Conservation (phyloP, 1,284 basidiomycete genomes). For the Cryptococcus sp. region DNA sequence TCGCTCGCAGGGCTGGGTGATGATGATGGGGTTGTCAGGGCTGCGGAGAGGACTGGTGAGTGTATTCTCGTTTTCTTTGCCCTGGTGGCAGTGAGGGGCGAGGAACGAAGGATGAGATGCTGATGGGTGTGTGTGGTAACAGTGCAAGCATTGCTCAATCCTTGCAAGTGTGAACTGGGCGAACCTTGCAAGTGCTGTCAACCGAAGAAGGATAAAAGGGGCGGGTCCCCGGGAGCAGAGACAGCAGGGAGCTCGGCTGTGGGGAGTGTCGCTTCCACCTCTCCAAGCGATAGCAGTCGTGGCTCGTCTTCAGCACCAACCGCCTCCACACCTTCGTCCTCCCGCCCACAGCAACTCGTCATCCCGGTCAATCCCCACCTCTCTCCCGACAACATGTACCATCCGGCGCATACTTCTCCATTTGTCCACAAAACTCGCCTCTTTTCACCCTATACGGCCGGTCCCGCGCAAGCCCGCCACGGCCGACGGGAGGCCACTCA, state of each 20-base stretch:
- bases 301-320: slow-evolving; percentile 2
- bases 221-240: background rate
- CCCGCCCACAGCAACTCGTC: slow-evolving; percentile 8
- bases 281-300: slow-evolving; percentile 2
- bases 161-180: slow-evolving; percentile 52
- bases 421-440: slow-evolving; percentile 49
- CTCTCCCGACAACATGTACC: slow-evolving; percentile 39
- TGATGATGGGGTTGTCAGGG: slow-evolving; percentile 24
- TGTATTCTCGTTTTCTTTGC: slow-evolving; percentile 53
- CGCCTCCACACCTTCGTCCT: background rate
- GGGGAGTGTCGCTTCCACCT: background rate
- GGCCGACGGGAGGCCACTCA: slow-evolving; percentile 13
- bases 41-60: slow-evolving; percentile 36
- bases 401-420: slow-evolving; percentile 43
- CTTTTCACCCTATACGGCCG: slow-evolving; percentile 48
- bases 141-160: slow-evolving; percentile 43
- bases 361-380: slow-evolving; percentile 14
- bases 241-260: background rate
- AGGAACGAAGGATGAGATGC: background rate
- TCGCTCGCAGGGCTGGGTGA: slow-evolving; percentile 34
- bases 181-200: slow-evolving; percentile 59
- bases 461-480: slow-evolving; percentile 24
- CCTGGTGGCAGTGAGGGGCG: slow-evolving; percentile 31
- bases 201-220: slow-evolving; percentile 28
- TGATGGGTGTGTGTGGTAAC: background rate